Evolutionary conservation across 495 filamentous ascomycete species (phyloP), one percentile per base, ranked within the genome.

Genomic region (Geopyxis carbonaria): DNA sequence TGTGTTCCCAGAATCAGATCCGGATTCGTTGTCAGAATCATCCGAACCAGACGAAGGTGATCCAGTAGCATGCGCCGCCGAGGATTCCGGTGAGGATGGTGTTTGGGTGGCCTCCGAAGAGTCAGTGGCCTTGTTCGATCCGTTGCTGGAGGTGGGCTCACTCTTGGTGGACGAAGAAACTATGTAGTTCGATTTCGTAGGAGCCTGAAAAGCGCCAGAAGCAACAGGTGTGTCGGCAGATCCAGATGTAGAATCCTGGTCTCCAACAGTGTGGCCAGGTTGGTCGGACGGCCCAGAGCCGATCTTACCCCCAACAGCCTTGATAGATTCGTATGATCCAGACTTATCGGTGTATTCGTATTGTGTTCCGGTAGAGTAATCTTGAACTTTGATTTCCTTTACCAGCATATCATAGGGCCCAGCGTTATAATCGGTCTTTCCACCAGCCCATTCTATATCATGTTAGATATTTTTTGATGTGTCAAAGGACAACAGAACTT

Each of bases 391-490:
- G 38, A 93, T 63, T 20, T 66, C 74, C 58, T 81, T 75, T 46
- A 93, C 69, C 36, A 71, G 61, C 89, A 95, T 95, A 33, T 67
- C 72, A 64, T 74, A 95, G 0, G 89, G 86, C 1, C 80, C 89
- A 38, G 66, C 45, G 34, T 68, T 67, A 55, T 85, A 93, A 57
- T 87, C 73, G 15, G 78, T 87, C 23, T 65, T 65, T 22, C 89
- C 89, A 24, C 75, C 71, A 42, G 89, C 82, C 89, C 89, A 97
- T 39, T 74, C 68, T 74, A 28, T 35, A 32, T 13, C 14, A 13
- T 14, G 10, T 47, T 38, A 50, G 39, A 22, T 5, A 22, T 15
- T 23, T 39, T 5, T 31, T 32, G 20, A 29, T 40, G 21, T 29
- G 18, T 13, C 34, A 13, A 32, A 30, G 37, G 16, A 31, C 6